Base-by-base conservation (phyloP, 306 rosid genomes). In the Cyclanthera cordifolia region DNA sequence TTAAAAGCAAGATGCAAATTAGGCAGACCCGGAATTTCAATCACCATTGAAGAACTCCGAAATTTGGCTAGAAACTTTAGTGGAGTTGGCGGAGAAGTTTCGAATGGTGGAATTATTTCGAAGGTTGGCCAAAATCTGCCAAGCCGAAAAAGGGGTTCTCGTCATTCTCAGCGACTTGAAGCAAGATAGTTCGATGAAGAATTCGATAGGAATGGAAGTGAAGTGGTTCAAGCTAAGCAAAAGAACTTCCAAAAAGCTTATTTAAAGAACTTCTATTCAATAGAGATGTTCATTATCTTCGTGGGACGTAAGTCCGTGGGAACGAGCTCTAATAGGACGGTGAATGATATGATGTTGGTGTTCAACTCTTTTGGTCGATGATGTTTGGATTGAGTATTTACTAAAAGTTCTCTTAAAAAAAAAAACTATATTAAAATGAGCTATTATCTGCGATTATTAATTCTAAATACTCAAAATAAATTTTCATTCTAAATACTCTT, bases 21-120 rank as follows among this genome's bases (percentile, higher is more conserved):
- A 34, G 73, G 48, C 76, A 91, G 75, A 0, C 84, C 73, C 20
- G 95, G 81, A 51, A 89, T 85, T 11, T 39, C 84, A 1, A 1
- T 75, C 85, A 0, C 74, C 64, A 12, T 75, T 59, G 60, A 91
- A 75, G 54, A 89, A 84, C 3, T 78, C 83, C 2, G 96, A 96
- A 45, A 91, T 53, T 15, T 32, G 72, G 8, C 97, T 95, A 17
- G 79, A 75, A 34, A 88, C 47, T 47, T 87, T 88, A 28, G 95
- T 95, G 1, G 85, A 83, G 43, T 86, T 85, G 1, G 95, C 95
- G 0, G 96, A 91, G 80, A 91, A 91, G 43, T 85, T 91, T 80
- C 83, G 87, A 32, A 91, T 81, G 5, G 76, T 28, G 4, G 91
- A 73, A 61, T 91, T 87, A 55, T 76, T 70, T 52, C n/a, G 71